These are phyloP conservation scores for Barbatosphaeria neglecta DNA, from an alignment of 495 filamentous ascomycete species.

Conservation along the genomic window DNA sequence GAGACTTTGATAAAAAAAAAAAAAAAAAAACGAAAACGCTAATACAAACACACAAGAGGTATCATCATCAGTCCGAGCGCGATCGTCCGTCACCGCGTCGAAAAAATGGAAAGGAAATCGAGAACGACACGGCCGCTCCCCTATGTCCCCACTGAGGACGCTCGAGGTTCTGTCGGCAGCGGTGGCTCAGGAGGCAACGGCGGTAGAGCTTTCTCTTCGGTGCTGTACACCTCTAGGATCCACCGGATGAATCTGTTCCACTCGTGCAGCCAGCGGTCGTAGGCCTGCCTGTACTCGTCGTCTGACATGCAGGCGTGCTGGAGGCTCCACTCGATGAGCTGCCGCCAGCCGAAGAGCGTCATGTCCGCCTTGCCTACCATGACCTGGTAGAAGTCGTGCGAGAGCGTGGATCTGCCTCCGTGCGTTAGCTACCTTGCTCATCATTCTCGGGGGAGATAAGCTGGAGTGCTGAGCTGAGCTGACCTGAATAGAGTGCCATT, in stretches of 20 bases:
- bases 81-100: too few species aligned
- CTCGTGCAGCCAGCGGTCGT: conserved; percentile 27
- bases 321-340: conserved; percentile 44
- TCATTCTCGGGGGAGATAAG: too few species aligned
- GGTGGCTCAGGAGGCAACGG: not conserved
- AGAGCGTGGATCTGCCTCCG: conserved; percentile 35
- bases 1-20: too few species aligned
- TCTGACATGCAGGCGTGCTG: conserved; percentile 37
- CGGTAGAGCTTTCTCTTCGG: not conserved
- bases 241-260: conserved; percentile 33
- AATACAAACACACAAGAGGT: too few species aligned
- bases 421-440: not conserved
- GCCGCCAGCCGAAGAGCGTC: conserved; percentile 39
- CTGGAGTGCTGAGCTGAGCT: not conserved
- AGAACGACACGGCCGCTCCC: too few species aligned
- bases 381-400: conserved; percentile 46
- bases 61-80: too few species aligned
- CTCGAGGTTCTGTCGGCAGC: not conserved
- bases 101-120: too few species aligned
- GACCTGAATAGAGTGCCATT: conserved; percentile 44
- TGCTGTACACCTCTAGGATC: conserved; percentile 16
- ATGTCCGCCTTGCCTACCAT: conserved; percentile 41
- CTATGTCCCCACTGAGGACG: not conserved
- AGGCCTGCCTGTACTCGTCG: conserved; percentile 16
- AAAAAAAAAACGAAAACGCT: too few species aligned